Conservation (phyloP, 495 filamentous ascomycete genomes). For the Astrocystis sublimbata region DNA sequence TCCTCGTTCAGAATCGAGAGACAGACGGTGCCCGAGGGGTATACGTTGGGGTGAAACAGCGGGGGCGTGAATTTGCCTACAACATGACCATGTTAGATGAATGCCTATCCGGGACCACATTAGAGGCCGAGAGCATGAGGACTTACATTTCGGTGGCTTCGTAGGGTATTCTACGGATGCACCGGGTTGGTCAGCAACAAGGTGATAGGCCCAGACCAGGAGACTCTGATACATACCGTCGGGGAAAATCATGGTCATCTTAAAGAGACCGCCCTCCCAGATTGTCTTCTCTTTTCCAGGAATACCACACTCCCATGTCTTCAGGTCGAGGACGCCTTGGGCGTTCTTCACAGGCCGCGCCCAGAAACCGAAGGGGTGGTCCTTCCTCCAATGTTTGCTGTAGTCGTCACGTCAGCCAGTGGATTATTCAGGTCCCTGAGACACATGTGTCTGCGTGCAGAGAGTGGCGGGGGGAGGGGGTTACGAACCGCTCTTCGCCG, state of each 20-base stretch:
- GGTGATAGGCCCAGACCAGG: background rate
- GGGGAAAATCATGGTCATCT: slow-evolving; percentile 87
- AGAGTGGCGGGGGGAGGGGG: background rate
- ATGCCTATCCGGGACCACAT: slow-evolving; percentile 14
- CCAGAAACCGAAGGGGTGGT: slow-evolving; percentile 98
- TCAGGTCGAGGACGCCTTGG: slow-evolving; percentile 83
- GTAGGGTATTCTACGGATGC: slow-evolving; percentile 83
- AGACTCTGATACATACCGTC: slow-evolving; percentile 68
- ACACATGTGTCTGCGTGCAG: background rate
- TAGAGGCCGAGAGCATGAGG: background rate
- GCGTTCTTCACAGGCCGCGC: slow-evolving; percentile 80
- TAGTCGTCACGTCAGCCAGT: slow-evolving; percentile 16
- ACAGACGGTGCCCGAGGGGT: slow-evolving; percentile 96
- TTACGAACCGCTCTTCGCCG: slow-evolving; percentile 80
- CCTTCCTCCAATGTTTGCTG: slow-evolving; percentile 94
- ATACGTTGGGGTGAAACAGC: slow-evolving; percentile 98
- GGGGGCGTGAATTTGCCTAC: slow-evolving; percentile 95
- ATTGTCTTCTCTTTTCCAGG: slow-evolving; percentile 94
- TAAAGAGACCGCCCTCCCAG: slow-evolving; percentile 96
- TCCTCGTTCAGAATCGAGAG: slow-evolving; percentile 98
- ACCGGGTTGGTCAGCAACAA: slow-evolving; percentile 27
- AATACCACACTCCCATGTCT: slow-evolving; percentile 94
- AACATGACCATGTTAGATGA: slow-evolving; percentile 26
- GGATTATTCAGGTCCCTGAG: background rate
- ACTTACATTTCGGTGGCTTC: slow-evolving; percentile 95